A percentile compares a stretch with the other conserved stretches of the same genome.
These are phyloP conservation scores for Piper betle DNA, from an alignment of 164 flowering plant species.

Conservation along the genomic window DNA sequence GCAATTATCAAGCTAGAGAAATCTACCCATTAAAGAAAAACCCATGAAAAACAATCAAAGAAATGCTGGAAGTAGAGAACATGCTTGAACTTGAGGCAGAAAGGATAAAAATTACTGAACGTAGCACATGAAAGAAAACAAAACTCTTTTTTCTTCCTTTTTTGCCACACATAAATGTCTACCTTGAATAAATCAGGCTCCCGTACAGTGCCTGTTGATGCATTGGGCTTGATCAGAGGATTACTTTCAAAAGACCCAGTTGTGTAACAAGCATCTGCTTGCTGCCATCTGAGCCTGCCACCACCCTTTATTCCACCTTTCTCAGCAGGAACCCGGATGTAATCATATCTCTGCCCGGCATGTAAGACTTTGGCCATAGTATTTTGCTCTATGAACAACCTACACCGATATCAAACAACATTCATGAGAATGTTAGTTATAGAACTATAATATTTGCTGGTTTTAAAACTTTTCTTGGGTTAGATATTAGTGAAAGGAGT, in stretches of 20 bases:
- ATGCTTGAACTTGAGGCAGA: background rate
- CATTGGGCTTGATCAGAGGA: slow-evolving; percentile 16
- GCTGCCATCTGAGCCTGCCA: slow-evolving; percentile 17
- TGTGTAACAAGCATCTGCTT: slow-evolving; percentile 3
- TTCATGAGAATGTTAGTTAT: background rate
- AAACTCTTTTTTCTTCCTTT: background rate
- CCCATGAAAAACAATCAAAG: background rate
- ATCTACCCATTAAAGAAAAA: background rate
- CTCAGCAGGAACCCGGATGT: slow-evolving; percentile 15
- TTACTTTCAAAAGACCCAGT: slow-evolving; percentile 10
- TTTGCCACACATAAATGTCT: background rate
- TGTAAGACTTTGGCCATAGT: slow-evolving; percentile 24
- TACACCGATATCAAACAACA: slow-evolving; percentile 1
- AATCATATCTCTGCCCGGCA: slow-evolving; percentile 37
- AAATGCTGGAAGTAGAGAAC: slow-evolving; percentile 1
- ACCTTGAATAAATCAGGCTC: slow-evolving; percentile 37
- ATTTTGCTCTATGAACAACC: slow-evolving; percentile 36
- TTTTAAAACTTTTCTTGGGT: no score
- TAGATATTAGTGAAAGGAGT: background rate
- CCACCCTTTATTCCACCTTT: slow-evolving; percentile 19
- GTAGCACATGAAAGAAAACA: background rate
- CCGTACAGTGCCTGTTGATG: slow-evolving; percentile 19
- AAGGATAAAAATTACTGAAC: background rate
- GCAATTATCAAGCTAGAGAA: background rate
- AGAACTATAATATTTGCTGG: background rate